Evolutionary conservation across 1,284 basidiomycete genomes (phyloP).

Genomic region (Malassezia equina): DNA sequence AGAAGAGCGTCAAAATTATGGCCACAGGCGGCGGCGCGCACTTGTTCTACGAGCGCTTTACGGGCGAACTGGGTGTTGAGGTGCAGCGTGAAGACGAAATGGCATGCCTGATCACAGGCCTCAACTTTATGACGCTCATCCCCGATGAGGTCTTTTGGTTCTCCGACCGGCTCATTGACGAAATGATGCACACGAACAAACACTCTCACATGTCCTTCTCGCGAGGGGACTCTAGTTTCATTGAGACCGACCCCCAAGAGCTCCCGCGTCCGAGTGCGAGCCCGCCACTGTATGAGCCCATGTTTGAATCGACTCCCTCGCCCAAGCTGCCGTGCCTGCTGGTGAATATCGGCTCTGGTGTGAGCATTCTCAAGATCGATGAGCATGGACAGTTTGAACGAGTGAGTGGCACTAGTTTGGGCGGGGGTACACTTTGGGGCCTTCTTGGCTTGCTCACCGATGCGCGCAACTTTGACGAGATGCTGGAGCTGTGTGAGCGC

Average conservation of each 20-base stretch:
- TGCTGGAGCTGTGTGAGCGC: constrained; percentile 81
- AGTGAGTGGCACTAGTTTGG: constrained; percentile 89
- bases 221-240: constrained; percentile 14
- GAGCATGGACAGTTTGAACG: constrained; percentile 90
- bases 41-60: constrained; percentile 77
- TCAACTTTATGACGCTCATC: constrained; percentile 92
- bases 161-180: constrained; percentile 78
- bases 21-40: constrained; percentile 96
- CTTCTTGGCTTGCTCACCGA: constrained; percentile 84
- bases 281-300: constrained; percentile 78
- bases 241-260: constrained; percentile 10
- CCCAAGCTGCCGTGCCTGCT: constrained; percentile 83
- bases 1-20: constrained; percentile 85
- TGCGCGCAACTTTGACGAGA: constrained; percentile 94
- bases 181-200: constrained; percentile 20
- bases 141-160: constrained; percentile 98
- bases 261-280: constrained; percentile 82
- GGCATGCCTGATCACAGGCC: constrained; percentile 92
- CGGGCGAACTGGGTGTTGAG: constrained; percentile 66
- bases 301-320: constrained; percentile 64
- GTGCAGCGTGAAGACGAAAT: constrained; percentile 88
- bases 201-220: background rate
- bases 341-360: constrained; percentile 96
- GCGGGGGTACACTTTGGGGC: constrained; percentile 99
- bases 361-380: constrained; percentile 93